Evolutionary conservation across 192 early-diverging fungal species (phyloP).

Genomic region (Mortierella claussenii): DNA sequence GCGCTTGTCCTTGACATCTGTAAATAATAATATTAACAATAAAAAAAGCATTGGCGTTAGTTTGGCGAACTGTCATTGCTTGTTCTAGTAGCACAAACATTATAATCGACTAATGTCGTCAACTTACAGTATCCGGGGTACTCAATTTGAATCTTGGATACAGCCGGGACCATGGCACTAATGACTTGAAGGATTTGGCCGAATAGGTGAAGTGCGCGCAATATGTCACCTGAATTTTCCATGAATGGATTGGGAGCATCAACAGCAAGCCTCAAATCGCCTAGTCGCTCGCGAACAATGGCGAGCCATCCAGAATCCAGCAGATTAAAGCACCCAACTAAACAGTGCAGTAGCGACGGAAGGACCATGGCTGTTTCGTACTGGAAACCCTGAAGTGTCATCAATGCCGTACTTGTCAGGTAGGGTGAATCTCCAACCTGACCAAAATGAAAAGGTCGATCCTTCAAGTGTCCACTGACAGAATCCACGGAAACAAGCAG

Average conservation of each 20-base stretch:
- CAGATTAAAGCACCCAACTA: slow-evolving; percentile 17
- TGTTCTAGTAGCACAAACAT: not conserved
- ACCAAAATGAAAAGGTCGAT: not conserved
- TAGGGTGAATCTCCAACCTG: not conserved
- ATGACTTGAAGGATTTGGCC: slow-evolving; percentile 21
- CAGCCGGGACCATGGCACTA: not conserved
- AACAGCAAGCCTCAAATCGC: not conserved
- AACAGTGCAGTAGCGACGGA: slow-evolving; percentile 20
- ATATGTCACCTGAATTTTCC: not conserved
- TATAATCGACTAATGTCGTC: not conserved
- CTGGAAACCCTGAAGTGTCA: slow-evolving; percentile 20
- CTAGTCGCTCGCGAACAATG: not conserved
- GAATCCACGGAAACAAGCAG: slow-evolving; percentile 2
- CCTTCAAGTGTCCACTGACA: not conserved
- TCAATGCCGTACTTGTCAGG: not conserved
- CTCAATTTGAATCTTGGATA: slow-evolving; percentile 8
- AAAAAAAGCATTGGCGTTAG: not conserved
- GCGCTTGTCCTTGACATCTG: slow-evolving; percentile 6
- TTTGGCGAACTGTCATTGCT: not conserved
- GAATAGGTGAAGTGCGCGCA: slow-evolving; percentile 23
- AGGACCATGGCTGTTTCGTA: slow-evolving; percentile 29
- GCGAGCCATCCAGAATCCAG: not conserved
- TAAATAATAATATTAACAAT: not conserved
- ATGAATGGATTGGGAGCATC: not conserved
- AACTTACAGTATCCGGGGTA: slow-evolving; percentile 21